phyloP scores from a whole-genome alignment of 495 filamentous ascomycete species.

The Aspergillus indologenus region DNA sequence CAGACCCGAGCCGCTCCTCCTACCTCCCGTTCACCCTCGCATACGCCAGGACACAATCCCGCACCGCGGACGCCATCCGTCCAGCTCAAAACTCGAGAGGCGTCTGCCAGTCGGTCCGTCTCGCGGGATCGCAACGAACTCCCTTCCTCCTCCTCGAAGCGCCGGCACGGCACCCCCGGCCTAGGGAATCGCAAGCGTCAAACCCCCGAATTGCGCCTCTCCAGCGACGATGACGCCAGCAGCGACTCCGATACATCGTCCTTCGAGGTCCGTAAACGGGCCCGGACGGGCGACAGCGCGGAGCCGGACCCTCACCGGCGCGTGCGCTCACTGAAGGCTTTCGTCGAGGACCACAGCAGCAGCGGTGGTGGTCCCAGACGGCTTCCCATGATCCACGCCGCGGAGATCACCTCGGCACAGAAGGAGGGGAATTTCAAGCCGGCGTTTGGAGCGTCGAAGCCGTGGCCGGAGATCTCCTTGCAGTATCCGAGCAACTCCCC shows the following conservation, averaged over 20 bases:
- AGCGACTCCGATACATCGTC: slow-evolving; percentile 42
- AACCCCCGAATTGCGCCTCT: slow-evolving; percentile 46
- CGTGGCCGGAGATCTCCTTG: slow-evolving; percentile 53
- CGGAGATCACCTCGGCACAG: slow-evolving; percentile 56
- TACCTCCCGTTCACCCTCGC: slow-evolving; percentile 22
- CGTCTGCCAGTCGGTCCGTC: slow-evolving; percentile 31
- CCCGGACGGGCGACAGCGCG: slow-evolving; percentile 37
- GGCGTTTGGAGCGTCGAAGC: slow-evolving; percentile 46
- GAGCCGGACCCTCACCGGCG: slow-evolving; percentile 57
- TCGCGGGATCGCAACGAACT: slow-evolving; percentile 30
- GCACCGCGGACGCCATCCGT: slow-evolving; percentile 21
- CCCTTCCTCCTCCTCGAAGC: slow-evolving; percentile 32
- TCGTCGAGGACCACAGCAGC: slow-evolving; percentile 42
- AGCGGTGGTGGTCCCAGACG: slow-evolving; percentile 33
- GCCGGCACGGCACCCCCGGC: slow-evolving; percentile 32
- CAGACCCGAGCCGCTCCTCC: slow-evolving; percentile 37
- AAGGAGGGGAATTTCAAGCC: slow-evolving; percentile 47
- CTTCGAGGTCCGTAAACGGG: slow-evolving; percentile 47
- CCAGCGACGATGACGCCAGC: slow-evolving; percentile 48
- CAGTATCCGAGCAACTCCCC: slow-evolving; percentile 71
- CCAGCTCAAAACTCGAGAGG: slow-evolving; percentile 31
- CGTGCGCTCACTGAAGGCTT: slow-evolving; percentile 59
- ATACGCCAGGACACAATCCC: neutral
- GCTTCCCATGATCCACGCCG: slow-evolving; percentile 62
- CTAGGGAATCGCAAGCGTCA: slow-evolving; percentile 41